Evolutionary conservation across 352 stramenopile species (phyloP), one percentile per base, ranked within the genome.

Genomic region (Halophytophthora batemanensis): DNA sequence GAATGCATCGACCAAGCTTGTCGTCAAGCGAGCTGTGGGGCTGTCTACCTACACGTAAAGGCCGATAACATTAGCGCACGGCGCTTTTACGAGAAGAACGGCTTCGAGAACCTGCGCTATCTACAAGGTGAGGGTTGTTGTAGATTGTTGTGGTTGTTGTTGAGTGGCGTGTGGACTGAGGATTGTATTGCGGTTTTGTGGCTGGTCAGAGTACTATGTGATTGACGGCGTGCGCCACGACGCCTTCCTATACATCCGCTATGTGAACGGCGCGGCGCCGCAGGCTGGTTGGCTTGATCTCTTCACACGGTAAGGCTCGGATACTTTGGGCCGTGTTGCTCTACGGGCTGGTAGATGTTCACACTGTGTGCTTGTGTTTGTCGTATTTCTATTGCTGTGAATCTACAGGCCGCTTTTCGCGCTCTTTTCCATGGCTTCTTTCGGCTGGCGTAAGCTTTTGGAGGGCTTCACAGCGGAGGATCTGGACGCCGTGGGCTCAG

Each of bases 1-100:
- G 68, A 96, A 51, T 97, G 89, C 53, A 81, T 98, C 15, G 69
- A 84, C 25, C 77, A 96, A 33, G 87, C 96, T 1, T 55, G 75
- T 50, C 65, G 74, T 23, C 73, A 96, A 59, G 66, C 71, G 11
- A 41, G 69, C 12, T 98, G 93, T 47, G 90, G 92, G 21, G 92
- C 89, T 0, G 75, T 98, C 13, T 99, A 98, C 64, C 73, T 99
- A 23, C 96, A 99, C 69, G 96, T 98, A 10, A 98, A 98, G 61
- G 95, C 86, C 6, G 95, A 97, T 62, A 99, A 99, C 62, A 29
- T 80, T 17, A 86, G 79, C 18, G 96, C 96, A 0, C 82, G 98
- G 61, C 80, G 82, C 55, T 98, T 99, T 59, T 99, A 99, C 71
- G 93, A 98, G 79, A 92, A 94, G 61, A 90, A 98, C 50, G 93